phyloP scores from a whole-genome alignment of 305 asterid genomes.

The Ruellia speciosa region DNA sequence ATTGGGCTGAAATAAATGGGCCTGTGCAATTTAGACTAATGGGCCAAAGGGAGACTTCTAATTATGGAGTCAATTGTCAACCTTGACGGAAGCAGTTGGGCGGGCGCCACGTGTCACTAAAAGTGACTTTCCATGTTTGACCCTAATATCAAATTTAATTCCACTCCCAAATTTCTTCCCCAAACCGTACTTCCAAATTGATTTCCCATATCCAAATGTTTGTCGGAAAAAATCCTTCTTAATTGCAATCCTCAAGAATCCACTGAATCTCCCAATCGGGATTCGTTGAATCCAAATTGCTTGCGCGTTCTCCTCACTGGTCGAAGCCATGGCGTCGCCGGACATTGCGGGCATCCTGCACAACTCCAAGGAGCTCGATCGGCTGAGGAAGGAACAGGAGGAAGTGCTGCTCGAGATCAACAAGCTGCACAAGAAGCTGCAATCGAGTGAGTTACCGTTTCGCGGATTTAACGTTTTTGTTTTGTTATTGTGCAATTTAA shows the following conservation, averaged over 20 bases:
- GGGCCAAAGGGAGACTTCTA: too few species aligned
- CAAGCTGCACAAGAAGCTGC: constrained; percentile 87
- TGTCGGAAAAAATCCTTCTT: too few species aligned
- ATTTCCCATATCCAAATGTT: too few species aligned
- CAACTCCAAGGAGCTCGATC: constrained; percentile 83
- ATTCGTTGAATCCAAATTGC: constrained; percentile 24
- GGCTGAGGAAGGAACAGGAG: constrained; percentile 76
- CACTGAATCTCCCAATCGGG: constrained; percentile 13
- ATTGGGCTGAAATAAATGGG: too few species aligned
- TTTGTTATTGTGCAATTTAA: background rate
- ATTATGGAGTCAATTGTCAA: too few species aligned
- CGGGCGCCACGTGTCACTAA: too few species aligned
- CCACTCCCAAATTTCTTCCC: background rate
- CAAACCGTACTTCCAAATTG: background rate
- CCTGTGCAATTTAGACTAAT: too few species aligned
- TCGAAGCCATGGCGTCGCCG: constrained; percentile 55
- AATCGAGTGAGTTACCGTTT: constrained; percentile 44
- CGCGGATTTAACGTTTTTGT: background rate
- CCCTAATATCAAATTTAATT: background rate
- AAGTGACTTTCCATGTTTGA: too few species aligned
- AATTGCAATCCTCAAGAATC: too few species aligned
- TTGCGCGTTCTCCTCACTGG: constrained; percentile 22
- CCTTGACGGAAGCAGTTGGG: too few species aligned
- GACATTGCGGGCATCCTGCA: constrained; percentile 67
- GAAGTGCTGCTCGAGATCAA: constrained; percentile 70